These are phyloP conservation scores for Diddensiella santjacobensis DNA, from an alignment of 805 yeast species.

Conservation along the genomic window DNA sequence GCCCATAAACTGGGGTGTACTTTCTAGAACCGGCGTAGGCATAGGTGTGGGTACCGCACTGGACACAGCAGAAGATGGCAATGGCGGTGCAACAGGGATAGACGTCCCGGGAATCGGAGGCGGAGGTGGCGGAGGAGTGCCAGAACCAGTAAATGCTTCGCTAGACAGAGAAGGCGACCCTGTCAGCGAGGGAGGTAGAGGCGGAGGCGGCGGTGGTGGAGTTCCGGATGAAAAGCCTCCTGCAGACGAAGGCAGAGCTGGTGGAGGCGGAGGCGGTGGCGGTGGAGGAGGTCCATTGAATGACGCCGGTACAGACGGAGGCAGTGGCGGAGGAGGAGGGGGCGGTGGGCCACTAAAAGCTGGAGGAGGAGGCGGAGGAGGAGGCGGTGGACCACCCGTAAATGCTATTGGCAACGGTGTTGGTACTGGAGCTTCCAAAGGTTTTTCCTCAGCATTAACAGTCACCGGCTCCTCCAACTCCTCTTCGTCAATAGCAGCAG, in stretches of 20 bases:
- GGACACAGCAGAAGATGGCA: constrained; percentile 29
- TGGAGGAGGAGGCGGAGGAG: constrained; percentile 38
- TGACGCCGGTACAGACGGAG: constrained; percentile 19
- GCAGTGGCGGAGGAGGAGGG: constrained; percentile 28
- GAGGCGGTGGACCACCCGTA: constrained; percentile 30
- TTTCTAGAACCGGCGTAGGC: constrained; percentile 23
- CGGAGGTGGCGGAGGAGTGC: constrained; percentile 31
- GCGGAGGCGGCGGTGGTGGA: constrained; percentile 30
- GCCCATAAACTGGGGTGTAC: constrained; percentile 18
- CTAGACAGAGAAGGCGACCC: constrained; percentile 19
- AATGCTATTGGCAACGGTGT: constrained; percentile 23
- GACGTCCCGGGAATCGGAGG: constrained; percentile 15
- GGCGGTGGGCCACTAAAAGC: constrained; percentile 30
- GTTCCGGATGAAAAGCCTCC: constrained; percentile 12
- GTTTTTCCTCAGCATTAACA: constrained; percentile 12
- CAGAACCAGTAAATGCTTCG: constrained; percentile 20
- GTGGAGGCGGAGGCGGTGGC: constrained; percentile 29
- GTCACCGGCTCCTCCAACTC: constrained; percentile 30
- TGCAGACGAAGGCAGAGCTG: constrained; percentile 3
- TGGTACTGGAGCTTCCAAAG: constrained; percentile 31
- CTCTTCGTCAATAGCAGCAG: constrained; percentile 42
- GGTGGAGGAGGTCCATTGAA: constrained; percentile 29
- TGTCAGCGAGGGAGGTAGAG: constrained; percentile 15
- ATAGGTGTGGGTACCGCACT: constrained; percentile 22
- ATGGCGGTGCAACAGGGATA: constrained; percentile 38